phyloP scores from a whole-genome alignment of 73 alveolate species.

The Durusdinium trenchii region DNA sequence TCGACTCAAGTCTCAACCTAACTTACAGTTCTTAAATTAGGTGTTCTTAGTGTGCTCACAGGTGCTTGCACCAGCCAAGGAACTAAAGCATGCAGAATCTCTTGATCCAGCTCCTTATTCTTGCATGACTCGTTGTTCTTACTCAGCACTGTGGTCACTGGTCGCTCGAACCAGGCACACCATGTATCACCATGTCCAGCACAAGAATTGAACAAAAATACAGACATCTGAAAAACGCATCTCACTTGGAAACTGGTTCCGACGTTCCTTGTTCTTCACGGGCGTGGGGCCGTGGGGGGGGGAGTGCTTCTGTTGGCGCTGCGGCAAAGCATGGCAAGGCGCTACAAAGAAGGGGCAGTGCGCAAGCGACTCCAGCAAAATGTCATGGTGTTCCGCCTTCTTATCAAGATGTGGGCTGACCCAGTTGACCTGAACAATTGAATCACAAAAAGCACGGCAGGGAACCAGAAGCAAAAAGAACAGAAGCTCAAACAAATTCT shows the following conservation, averaged over 20 bases:
- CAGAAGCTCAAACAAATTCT: background rate
- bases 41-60: background rate
- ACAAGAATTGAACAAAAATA: too few species aligned
- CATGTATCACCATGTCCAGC: too few species aligned
- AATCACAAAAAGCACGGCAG: background rate
- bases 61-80: background rate
- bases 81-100: conserved; percentile 53
- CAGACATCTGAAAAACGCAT: too few species aligned
- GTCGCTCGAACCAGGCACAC: background rate
- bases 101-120: conserved; percentile 66
- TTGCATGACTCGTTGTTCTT: background rate
- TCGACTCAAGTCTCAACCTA: background rate
- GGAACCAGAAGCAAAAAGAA: background rate
- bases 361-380: conserved; percentile 24
- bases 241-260: too few species aligned
- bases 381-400: background rate
- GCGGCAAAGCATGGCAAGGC: background rate
- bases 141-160: background rate
- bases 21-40: background rate
- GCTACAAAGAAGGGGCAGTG: conserved; percentile 70
- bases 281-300: too few species aligned
- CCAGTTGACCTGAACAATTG: conserved; percentile 59
- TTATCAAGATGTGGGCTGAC: conserved; percentile 72
- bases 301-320: too few species aligned
- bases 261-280: too few species aligned